A percentile compares a stretch with the other conserved stretches of the same genome.
These are phyloP conservation scores for Bolboschoenoplectus hybrid DNA, from an alignment of 202 grass and related monocot genomes.

Conservation along the genomic window DNA sequence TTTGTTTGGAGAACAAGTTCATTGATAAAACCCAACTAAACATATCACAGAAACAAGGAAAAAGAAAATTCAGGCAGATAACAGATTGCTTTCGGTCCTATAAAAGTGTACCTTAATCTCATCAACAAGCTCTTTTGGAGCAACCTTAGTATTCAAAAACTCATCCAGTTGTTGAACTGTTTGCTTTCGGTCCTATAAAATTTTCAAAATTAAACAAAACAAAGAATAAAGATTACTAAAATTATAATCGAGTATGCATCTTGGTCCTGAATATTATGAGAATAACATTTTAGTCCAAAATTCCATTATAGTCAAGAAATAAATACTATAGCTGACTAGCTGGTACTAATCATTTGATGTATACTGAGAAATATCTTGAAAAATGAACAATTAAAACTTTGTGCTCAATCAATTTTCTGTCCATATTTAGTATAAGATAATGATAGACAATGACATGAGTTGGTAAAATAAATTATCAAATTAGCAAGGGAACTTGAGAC, in stretches of 20 bases:
- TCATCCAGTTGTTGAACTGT: slow-evolving; percentile 78
- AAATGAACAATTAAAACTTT: neutral
- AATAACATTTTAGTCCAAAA: neutral
- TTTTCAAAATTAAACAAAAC: slow-evolving; percentile 33
- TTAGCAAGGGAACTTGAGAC: neutral
- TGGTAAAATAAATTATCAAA: neutral
- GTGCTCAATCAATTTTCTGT: neutral
- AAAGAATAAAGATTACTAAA: neutral
- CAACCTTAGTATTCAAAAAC: slow-evolving; percentile 92
- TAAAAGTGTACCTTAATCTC: slow-evolving; percentile 77
- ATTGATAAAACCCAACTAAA: slow-evolving; percentile 11
- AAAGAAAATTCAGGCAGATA: slow-evolving; percentile 14
- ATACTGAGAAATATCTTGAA: neutral
- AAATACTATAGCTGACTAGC: neutral
- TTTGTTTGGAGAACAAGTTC: neutral
- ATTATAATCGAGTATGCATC: neutral
- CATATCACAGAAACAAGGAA: slow-evolving; percentile 5
- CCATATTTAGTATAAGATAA: neutral
- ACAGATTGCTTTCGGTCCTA: neutral
- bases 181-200: slow-evolving; percentile 68
- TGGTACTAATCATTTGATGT: neutral
- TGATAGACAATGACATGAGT: neutral
- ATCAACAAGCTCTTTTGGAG: slow-evolving; percentile 92
- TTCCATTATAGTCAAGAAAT: neutral
- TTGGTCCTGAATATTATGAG: neutral